Evolutionary conservation across 2,329 filamentous ascomycete species (phyloP).

Genomic region (Cytospora piceae): DNA sequence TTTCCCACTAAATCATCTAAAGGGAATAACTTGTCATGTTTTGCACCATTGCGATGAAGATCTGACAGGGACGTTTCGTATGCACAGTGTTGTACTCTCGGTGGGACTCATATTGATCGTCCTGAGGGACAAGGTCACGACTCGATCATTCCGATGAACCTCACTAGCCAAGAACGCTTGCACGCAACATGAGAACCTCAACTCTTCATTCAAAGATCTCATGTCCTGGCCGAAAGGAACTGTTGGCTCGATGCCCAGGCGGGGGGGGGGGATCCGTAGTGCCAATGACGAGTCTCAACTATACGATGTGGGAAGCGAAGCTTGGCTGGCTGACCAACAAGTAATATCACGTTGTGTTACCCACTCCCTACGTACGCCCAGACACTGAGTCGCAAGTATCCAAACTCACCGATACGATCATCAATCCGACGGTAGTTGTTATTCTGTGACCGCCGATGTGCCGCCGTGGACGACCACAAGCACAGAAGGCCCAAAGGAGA

Average conservation of each 20-base stretch:
- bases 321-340: not conserved
- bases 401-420: not conserved
- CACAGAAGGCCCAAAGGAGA: not conserved
- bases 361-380: not conserved
- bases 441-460: constrained; percentile 19
- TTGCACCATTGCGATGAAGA: not conserved
- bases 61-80: not conserved
- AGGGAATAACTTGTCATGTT: not conserved
- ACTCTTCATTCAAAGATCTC: not conserved
- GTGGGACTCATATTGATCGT: not conserved
- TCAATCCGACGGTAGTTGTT: not conserved
- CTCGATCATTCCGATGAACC: not conserved
- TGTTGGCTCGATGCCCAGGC: not conserved
- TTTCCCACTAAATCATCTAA: not conserved
- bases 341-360: not conserved
- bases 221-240: not conserved
- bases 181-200: not conserved
- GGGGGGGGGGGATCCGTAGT: not conserved
- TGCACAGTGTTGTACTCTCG: not conserved
- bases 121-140: not conserved
- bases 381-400: not conserved
- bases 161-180: not conserved
- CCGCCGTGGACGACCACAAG: constrained; percentile 9
- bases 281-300: not conserved
- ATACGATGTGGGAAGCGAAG: not conserved